Base-by-base conservation (phyloP, 495 filamentous ascomycete genomes). In the Hypoxylon lienhwacheense region DNA sequence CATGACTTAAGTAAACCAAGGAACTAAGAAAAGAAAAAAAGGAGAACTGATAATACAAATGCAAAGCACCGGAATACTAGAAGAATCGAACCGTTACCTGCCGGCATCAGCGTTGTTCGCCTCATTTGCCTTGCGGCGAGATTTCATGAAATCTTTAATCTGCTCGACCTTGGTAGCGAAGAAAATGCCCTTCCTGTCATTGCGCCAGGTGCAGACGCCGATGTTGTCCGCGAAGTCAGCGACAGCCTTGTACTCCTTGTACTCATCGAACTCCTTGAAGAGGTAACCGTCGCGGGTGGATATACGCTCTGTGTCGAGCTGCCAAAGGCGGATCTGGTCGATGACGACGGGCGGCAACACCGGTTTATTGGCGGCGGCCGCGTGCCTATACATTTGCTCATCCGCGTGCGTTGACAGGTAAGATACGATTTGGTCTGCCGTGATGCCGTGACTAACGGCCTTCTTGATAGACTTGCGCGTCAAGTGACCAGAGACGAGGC, bases 301-400 rank as follows among this genome's bases (percentile, higher is more conserved):
- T 77, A 97, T 92, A 41, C 93, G 80, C 67, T 98, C 95, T 22
- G 90, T 87, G 67, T 98, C 95, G 42, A 96, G 86, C 74, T 98
- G 93, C 93, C 93, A 98, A 7, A 98, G 80, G 4, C 91, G 79
- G 54, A 98, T 97, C 73, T 98, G 93, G 74, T 98, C 93, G 32
- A 97, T 89, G 19, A 98, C 95, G 0, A 95, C 97, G 2, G 93
- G 90, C 1, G 95, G 93, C 1, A 97, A 76, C 5, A 96, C 75
- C 11, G 88, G 85, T 12, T 78, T 74, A 6, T 81, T 73, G 41
- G 66, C 69, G 2, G 72, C 68, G 12, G 79, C 78, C 4, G 75
- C 74, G 47, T 80, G 75, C 54, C 89, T 89, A 34, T 82, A 81
- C 83, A 97, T 87, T 60, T 97, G 87, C 24, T 91, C 87, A 68